Evolutionary conservation across 2,329 filamentous ascomycete genomes (phyloP), one percentile per base, ranked within the genome.

Genomic region (Colletotrichum sp.): DNA sequence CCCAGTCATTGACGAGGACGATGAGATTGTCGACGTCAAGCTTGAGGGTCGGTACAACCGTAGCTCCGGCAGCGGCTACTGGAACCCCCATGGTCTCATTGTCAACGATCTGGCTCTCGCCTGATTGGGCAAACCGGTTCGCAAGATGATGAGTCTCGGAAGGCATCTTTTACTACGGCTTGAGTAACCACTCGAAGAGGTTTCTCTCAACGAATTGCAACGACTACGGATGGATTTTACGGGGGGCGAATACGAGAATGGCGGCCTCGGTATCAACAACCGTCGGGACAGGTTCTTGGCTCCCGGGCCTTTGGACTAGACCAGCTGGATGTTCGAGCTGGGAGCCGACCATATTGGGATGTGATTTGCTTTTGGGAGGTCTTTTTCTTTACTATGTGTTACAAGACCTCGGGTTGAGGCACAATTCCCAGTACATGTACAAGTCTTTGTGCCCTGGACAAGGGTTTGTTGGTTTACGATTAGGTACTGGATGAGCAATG

Each of bases 401-500:
- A 52, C 44, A 52, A 22, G 44, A 52, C 44, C 44, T 52, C 44
- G 12, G n/a, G 13, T 13, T 8, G 44, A 52, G 44, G 44, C 4
- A 52, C 44, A 6, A 52, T 52, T 52, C 44, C 44, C 44, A 13
- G 44, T 52, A 52, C 44, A 22, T 52, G 44, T 52, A 22, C 12
- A 25, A 52, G n/a, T 52, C n/a, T 52, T n/a, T 52, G 44, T 59
- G 22, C 25, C 55, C 27, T 29, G 25, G 25, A 11, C 19, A 3
- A 29, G 55, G 55, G 16, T 19, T n/a, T 59, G 55, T 59, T 59
- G 55, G 55, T 59, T 29, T 59, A 27, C 27, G 22, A 59, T 52
- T 52, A 62, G 29, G 25, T 32, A 62, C 59, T 62, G 25, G 29
- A 30, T 62, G 55, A 59, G 27, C 55, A 59, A 59, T 59, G 55